These are phyloP conservation scores for Didymella pinodella DNA, from an alignment of 2,329 filamentous ascomycete species.

Conservation along the genomic window DNA sequence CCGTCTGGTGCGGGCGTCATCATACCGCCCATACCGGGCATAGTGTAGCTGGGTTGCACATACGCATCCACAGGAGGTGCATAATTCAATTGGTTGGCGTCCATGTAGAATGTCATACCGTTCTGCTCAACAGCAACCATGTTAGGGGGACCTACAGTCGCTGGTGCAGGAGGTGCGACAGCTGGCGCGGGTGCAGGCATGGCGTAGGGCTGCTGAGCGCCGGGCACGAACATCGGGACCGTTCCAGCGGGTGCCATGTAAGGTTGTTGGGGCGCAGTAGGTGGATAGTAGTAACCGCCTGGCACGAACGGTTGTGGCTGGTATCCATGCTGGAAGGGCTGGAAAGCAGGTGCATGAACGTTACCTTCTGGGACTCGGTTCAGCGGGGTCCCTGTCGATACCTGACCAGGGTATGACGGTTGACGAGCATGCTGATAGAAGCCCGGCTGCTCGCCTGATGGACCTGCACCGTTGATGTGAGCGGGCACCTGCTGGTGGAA, in stretches of 20 bases:
- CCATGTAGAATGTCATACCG: conserved; percentile 95
- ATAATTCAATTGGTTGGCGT: conserved; percentile 71
- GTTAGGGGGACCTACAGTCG: conserved; percentile 55
- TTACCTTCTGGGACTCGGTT: conserved; percentile 93
- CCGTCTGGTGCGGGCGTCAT: conserved; percentile 68
- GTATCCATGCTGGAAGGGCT: conserved; percentile 67
- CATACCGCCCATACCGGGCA: conserved; percentile 78
- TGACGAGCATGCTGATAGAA: conserved; percentile 71
- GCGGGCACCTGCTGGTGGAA: conserved; percentile 95
- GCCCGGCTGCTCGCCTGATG: conserved; percentile 54
- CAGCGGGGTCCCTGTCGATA: conserved; percentile 78
- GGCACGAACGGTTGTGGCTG: conserved; percentile 54
- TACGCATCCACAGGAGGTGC: conserved; percentile 57
- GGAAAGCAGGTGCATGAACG: conserved; percentile 89
- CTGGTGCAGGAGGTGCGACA: conserved; percentile 46
- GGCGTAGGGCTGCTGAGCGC: conserved; percentile 59
- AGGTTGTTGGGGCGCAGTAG: conserved; percentile 47
- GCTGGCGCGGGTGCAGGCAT: conserved; percentile 49
- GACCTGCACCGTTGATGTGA: conserved; percentile 66
- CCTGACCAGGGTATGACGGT: conserved; percentile 73
- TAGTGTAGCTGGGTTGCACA: conserved; percentile 59
- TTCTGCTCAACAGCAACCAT: conserved; percentile 86
- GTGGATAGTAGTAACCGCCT: conserved; percentile 70
- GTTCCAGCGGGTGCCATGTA: conserved; percentile 57
- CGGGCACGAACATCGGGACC: conserved; percentile 66